Evolutionary conservation across 1,284 basidiomycete species (phyloP), one percentile per base, ranked within the genome.

Genomic region (Meripilus lineatus): DNA sequence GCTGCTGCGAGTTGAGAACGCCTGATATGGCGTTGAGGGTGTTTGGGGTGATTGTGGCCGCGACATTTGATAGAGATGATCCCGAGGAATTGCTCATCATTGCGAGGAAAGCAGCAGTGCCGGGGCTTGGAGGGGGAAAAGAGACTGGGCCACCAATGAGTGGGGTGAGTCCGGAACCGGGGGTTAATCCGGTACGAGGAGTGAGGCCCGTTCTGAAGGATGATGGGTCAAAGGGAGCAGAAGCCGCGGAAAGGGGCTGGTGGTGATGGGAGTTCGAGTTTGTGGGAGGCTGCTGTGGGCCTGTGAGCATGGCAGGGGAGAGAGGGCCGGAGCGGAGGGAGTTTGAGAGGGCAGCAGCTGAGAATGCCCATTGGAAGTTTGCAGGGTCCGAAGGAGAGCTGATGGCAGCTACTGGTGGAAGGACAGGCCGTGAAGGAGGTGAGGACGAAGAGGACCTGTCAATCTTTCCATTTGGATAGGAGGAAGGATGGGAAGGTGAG

Each of bases 261-360:
- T 63, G 57, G 41, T 57, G 58, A 52, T 51, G 52, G 47, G 56
- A 56, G 55, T 62, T 63, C 61, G 50, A 10, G n/a, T n/a, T n/a
- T 5, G 38, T 45, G 60, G 61, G 39, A 55, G 57, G 52, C 52
- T 58, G 55, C 60, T 86, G 81, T 2, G 93, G 93, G 13, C 89
- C 93, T 25, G 89, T 84, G 47, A 97, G 84, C 89, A 97, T 95
- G 47, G 94, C 93, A 30, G 94, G 93, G 5, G 88, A 92, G 32
- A 97, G 80, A 1, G 93, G 94, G 4, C 94, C 94, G 0, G 91
- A 77, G 37, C 94, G 80, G 23, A 97, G 79, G 1, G 91, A 93
- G 62, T 84, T 85, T 33, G 73, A 66, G 47, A 84, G 68, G 45
- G 77, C 75, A 6, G 72, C 63, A 25, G 74, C 69, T 13, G 65